Conservation (phyloP, 257 asterid species). For the Coffea eugenioides region DNA sequence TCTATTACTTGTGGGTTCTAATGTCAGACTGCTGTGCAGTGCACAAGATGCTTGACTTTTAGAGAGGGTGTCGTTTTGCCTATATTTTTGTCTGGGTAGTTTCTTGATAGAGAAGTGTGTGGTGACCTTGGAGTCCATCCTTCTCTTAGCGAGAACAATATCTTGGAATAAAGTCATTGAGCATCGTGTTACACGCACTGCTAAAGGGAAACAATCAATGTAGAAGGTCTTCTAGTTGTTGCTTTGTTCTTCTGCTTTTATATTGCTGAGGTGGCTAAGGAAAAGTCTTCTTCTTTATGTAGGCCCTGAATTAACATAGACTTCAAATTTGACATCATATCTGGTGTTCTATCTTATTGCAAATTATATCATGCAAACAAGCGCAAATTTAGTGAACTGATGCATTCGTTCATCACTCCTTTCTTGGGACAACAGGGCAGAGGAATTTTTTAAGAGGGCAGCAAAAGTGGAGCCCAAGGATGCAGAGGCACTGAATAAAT, state of each 20-base stretch:
- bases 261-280: background rate
- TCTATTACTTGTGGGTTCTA: constrained; percentile 7
- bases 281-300: background rate
- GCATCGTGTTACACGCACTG: background rate
- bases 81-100: constrained; percentile 21
- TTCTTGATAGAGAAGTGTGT: constrained; percentile 42
- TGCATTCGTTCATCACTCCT: background rate
- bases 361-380: background rate
- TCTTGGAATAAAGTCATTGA: constrained; percentile 25
- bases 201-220: background rate
- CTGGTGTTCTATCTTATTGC: constrained; percentile 1
- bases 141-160: constrained; percentile 21
- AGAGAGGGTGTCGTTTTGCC: constrained; percentile 13
- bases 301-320: constrained; percentile 28
- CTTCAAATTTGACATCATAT: constrained; percentile 15
- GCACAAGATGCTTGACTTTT: constrained; percentile 24
- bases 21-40: constrained; percentile 12
- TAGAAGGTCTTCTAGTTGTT: background rate
- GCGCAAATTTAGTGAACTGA: background rate
- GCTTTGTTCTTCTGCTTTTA: background rate
- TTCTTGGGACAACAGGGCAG: constrained; percentile 60
- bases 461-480: constrained; percentile 76
- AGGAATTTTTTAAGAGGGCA: constrained; percentile 86
- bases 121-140: constrained; percentile 32
- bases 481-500: constrained; percentile 83